Conservation (phyloP, 352 stramenopile genomes). For the Phytophthora europaea region DNA sequence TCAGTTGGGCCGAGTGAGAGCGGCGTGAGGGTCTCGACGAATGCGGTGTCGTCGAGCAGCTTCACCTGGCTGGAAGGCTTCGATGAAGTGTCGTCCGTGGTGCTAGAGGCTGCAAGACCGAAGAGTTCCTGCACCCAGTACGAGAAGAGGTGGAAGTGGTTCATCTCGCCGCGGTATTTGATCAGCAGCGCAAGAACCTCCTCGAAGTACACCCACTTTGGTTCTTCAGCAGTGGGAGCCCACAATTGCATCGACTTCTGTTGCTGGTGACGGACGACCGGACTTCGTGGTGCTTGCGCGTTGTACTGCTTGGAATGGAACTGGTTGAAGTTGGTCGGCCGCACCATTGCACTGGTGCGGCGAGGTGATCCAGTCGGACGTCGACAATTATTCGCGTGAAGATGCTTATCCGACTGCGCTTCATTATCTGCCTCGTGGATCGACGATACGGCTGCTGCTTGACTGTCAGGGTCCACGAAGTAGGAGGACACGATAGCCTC, state of each 20-base stretch:
- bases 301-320: conserved; percentile 74
- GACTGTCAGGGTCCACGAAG: conserved; percentile 39
- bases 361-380: conserved; percentile 28
- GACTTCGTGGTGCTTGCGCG: conserved; percentile 53
- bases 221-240: neutral
- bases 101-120: conserved; percentile 29
- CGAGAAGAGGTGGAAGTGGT: conserved; percentile 71
- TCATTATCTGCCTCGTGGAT: conserved; percentile 2
- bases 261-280: conserved; percentile 47
- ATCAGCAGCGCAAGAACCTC: conserved; percentile 68
- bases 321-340: conserved; percentile 65
- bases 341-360: conserved; percentile 30
- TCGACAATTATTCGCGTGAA: conserved; percentile 9
- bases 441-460: conserved; percentile 13
- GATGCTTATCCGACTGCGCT: neutral
- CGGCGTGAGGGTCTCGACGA: conserved; percentile 54
- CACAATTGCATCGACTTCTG: conserved; percentile 11
- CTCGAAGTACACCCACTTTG: conserved; percentile 65
- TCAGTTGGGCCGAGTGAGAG: conserved; percentile 58
- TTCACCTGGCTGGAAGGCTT: conserved; percentile 7
- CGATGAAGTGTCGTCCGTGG: neutral
- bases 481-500: conserved; percentile 58
- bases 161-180: conserved; percentile 71
- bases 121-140: conserved; percentile 71
- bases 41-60: conserved; percentile 57